Percentiles rank a stretch among this genome's conserved stretches.
phyloP scores from a whole-genome alignment of 768 basidiomycete genomes.

The Sarcodon sp. region DNA sequence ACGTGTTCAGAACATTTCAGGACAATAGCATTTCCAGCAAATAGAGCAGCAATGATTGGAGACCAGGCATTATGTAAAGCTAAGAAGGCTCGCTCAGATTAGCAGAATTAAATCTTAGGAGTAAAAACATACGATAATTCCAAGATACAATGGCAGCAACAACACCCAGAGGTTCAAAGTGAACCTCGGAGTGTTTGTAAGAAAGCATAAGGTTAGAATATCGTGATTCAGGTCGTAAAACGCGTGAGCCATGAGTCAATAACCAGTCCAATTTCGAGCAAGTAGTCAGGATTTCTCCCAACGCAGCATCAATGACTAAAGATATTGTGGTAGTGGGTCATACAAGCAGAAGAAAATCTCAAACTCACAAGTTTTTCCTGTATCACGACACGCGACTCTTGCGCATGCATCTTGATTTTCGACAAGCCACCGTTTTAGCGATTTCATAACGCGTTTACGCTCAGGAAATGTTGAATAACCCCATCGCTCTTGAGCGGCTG shows the following conservation, averaged over 20 bases:
- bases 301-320: conserved; percentile 81
- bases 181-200: conserved; percentile 68
- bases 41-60: conserved; percentile 83
- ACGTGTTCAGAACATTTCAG: conserved; percentile 91
- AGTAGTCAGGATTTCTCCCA: conserved; percentile 93
- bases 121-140: conserved; percentile 66
- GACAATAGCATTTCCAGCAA: conserved; percentile 82
- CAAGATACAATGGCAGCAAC: conserved; percentile 91
- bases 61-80: conserved; percentile 92
- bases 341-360: background rate
- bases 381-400: conserved; percentile 82
- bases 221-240: conserved; percentile 62
- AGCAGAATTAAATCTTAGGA: background rate
- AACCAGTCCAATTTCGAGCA: conserved; percentile 93
- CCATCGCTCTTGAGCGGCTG: conserved; percentile 63
- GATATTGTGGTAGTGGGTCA: background rate
- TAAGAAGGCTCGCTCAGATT: conserved; percentile 15
- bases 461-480: conserved; percentile 62
- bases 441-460: conserved; percentile 73
- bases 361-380: conserved; percentile 82
- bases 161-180: conserved; percentile 88
- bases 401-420: conserved; percentile 83
- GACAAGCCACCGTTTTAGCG: conserved; percentile 85
- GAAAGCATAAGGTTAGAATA: conserved; percentile 50
- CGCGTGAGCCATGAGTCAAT: conserved; percentile 71